Base-by-base conservation (phyloP, 2,329 filamentous ascomycete species). In the Fonsecaea erecta region DNA sequence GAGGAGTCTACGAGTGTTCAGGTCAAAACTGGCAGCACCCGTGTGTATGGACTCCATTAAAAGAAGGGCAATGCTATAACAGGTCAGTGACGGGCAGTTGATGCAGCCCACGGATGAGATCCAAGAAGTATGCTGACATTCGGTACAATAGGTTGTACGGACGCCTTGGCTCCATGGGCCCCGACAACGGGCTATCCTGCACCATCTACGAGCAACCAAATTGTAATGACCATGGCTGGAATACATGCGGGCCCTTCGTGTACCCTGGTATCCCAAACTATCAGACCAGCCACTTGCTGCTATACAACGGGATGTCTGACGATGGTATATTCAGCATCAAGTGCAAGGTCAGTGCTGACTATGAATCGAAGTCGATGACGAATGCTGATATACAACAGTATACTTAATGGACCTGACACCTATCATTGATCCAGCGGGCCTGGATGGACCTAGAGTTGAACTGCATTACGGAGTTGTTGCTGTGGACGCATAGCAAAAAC, bases 131-230 rank as follows among this genome's bases (percentile, higher is more conserved):
- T n/a, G 48, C 18, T 26, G 18, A n/a, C 34, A 8, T 5, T 6
- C 40, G 8, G 7, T 37, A 8, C 18, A 52, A 54, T n/a, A 63
- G 55, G 30, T 35, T 48, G 6, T 68, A 68, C 24, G 60, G 53
- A 14, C 3, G 5, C 16, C 9, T 46, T 2, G 66, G 66, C 24
- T 68, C 63, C n/a, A 66, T 68, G 63, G 63, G 60, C 9, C 66
- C 66, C 9, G 66, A 68, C 46, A 63, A 66, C 32, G 66, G 63
- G 18, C 40, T 68, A 14, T 55, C 35, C 14, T 68, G 66, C 40
- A 62, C 60, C 6, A 32, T 68, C n/a, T 68, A 68, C 32, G 63
- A 68, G 51, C 24, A 28, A 21, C 14, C 16, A 7, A 21, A 66
- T 21, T 66, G 63, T 55, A 68, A 65, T 34, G 37, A 56, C 35